These are phyloP conservation scores for Purpureocillium takamizusanense DNA, from an alignment of 2,329 filamentous ascomycete genomes.

Conservation along the genomic window DNA sequence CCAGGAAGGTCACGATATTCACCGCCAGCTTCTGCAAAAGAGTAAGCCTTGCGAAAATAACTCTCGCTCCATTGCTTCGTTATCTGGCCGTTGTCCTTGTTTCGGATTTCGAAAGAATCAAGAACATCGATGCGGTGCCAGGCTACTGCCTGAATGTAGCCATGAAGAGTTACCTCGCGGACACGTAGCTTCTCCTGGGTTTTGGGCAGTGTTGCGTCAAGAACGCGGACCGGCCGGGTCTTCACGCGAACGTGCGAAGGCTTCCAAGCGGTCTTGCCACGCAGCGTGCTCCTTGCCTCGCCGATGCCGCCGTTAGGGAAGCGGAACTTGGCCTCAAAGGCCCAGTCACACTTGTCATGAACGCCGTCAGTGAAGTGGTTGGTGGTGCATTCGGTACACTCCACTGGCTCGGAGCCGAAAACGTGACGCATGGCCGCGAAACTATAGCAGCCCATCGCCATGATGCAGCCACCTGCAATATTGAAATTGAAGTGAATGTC, in stretches of 20 bases:
- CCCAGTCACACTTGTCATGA: constrained; percentile 22
- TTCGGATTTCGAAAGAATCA: constrained; percentile 13
- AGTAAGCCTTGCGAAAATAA: constrained; percentile 23
- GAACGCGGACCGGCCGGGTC: constrained; percentile 11
- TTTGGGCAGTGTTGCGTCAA: too few relatives aligned
- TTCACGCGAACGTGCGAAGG: constrained; percentile 10
- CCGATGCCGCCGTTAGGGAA: constrained; percentile 30
- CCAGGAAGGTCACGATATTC: constrained; percentile 13
- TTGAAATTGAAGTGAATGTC: constrained; percentile 35
- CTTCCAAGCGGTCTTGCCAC: constrained; percentile 2
- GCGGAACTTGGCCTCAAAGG: constrained; percentile 24
- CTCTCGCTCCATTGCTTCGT: constrained; percentile 14
- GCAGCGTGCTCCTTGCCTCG: constrained; percentile 18
- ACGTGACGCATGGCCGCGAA: constrained; percentile 27
- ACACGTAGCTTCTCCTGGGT: too few relatives aligned
- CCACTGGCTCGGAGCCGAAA: constrained; percentile 27
- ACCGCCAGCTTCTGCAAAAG: constrained; percentile 20
- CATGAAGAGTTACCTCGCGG: too few relatives aligned
- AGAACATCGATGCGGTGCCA: constrained; percentile 12
- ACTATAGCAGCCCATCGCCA: constrained; percentile 32
- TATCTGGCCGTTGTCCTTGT: constrained; percentile 8
- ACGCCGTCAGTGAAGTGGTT: constrained; percentile 16
- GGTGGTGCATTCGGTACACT: constrained; percentile 22
- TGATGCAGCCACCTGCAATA: constrained; percentile 30
- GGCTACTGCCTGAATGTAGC: too few relatives aligned